A percentile compares a stretch with the other conserved stretches of the same genome.
phyloP scores from a whole-genome alignment of 345 rosid species.

The Corymbia maculata region DNA sequence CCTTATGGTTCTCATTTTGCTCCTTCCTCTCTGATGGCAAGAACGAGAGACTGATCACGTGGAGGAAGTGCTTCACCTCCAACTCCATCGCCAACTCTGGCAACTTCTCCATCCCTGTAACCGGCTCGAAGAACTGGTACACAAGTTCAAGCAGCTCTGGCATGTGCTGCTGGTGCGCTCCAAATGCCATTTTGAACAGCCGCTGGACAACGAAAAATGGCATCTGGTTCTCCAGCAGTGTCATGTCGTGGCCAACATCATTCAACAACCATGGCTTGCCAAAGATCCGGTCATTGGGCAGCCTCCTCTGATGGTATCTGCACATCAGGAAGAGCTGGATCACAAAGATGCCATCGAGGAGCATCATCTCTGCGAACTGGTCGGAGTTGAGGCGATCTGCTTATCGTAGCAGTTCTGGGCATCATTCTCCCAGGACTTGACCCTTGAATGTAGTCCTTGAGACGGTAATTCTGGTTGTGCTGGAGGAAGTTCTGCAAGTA shows the following conservation, averaged over 20 bases:
- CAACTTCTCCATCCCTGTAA: background rate
- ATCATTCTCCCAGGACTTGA: background rate
- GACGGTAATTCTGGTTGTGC: background rate
- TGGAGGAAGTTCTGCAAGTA: slow-evolving; percentile 1
- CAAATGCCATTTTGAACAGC: background rate
- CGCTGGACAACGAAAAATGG: slow-evolving; percentile 10
- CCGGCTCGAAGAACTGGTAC: background rate
- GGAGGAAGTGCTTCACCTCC: background rate
- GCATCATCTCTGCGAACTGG: slow-evolving; percentile 1
- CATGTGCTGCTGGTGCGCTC: background rate
- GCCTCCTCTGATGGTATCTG: accelerated
- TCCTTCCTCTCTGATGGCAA: background rate
- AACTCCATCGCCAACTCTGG: background rate
- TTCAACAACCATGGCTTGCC: background rate
- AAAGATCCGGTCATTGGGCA: background rate
- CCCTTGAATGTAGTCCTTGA: background rate
- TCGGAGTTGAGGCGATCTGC: background rate
- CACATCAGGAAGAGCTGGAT: background rate
- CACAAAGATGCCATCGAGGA: slow-evolving; percentile 2
- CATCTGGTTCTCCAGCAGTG: slow-evolving; percentile 17
- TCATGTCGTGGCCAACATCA: background rate
- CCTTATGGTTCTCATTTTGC: background rate
- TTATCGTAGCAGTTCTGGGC: slow-evolving; percentile 2
- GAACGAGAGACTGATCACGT: background rate
- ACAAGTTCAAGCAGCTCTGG: background rate